Evolutionary conservation across 2,329 filamentous ascomycete genomes (phyloP).

Genomic region (Aaosphaeria arxii): DNA sequence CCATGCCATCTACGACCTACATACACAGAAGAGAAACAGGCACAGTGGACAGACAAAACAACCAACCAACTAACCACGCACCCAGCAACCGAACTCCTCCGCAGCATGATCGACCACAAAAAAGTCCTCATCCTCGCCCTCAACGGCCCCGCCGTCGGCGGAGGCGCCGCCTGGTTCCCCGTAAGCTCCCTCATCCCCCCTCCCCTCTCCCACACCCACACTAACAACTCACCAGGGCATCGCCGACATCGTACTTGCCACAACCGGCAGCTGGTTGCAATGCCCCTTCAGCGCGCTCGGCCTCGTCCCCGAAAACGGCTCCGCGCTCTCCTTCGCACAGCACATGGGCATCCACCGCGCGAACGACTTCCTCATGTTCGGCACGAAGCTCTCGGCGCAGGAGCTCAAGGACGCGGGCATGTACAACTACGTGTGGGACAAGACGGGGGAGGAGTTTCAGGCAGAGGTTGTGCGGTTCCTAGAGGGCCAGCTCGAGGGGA

Average conservation of each 20-base stretch:
- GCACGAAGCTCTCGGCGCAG: conserved; percentile 42
- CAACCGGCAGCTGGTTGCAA: conserved; percentile 45
- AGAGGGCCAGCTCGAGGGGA: conserved; percentile 41
- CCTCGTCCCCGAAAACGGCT: conserved; percentile 50
- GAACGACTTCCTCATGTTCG: conserved; percentile 54
- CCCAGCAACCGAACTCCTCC: conserved; percentile 32
- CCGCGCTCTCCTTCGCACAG: conserved; percentile 45
- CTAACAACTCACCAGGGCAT: conserved; percentile 30
- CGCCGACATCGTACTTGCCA: conserved; percentile 49
- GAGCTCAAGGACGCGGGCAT: conserved; percentile 46
- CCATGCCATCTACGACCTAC: too few species aligned
- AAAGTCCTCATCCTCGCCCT: conserved; percentile 52
- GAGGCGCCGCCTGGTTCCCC: conserved; percentile 51
- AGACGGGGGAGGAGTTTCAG: conserved; percentile 41
- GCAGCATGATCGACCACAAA: conserved; percentile 46
- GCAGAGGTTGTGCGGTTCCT: conserved; percentile 41
- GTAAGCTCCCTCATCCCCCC: too few species aligned
- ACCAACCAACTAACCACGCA: neutral
- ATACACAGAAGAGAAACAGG: too few species aligned
- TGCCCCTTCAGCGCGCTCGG: conserved; percentile 49
- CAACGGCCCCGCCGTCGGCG: conserved; percentile 51
- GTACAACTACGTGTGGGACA: conserved; percentile 46
- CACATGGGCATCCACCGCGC: conserved; percentile 50
- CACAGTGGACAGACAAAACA: neutral
- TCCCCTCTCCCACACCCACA: too few species aligned